Conservation (phyloP, 2,329 filamentous ascomycete genomes). For the Colletotrichum aenigma region DNA sequence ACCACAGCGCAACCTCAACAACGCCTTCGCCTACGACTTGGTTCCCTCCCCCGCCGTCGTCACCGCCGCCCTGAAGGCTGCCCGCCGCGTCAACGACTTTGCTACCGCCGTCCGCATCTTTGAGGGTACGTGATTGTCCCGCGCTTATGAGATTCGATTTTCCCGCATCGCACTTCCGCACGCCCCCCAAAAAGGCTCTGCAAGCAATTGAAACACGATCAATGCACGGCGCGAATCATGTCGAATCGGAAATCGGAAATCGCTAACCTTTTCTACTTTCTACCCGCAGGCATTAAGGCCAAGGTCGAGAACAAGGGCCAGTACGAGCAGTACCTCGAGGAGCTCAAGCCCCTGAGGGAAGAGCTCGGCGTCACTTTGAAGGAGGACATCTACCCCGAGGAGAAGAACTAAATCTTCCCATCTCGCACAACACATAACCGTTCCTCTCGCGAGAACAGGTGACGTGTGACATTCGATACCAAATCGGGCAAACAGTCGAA, state of each 20-base stretch:
- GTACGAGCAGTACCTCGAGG: conserved; percentile 94
- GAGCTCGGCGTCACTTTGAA: conserved; percentile 91
- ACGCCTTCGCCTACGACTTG: conserved; percentile 99
- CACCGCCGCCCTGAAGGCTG: conserved; percentile 89
- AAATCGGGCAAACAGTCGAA: background rate
- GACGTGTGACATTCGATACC: background rate
- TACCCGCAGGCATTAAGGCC: conserved; percentile 82
- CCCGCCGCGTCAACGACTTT: conserved; percentile 96
- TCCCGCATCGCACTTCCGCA: background rate
- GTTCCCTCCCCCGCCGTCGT: conserved; percentile 93
- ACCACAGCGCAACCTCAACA: conserved; percentile 87
- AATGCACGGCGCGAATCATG: background rate
- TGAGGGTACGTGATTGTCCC: conserved; percentile 71
- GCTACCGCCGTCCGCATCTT: conserved; percentile 98
- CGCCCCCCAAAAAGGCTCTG: background rate
- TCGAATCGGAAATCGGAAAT: background rate
- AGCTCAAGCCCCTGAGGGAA: conserved; percentile 91
- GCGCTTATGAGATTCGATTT: conserved; percentile 28
- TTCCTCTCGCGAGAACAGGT: background rate
- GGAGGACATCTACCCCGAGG: conserved; percentile 87
- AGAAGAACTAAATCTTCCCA: conserved; percentile 42
- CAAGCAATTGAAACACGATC: background rate
- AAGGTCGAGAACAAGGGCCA: conserved; percentile 99
- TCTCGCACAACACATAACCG: background rate
- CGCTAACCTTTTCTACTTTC: background rate